Evolutionary conservation across 768 basidiomycete genomes (phyloP).

Genomic region (Podaxis rugospora): DNA sequence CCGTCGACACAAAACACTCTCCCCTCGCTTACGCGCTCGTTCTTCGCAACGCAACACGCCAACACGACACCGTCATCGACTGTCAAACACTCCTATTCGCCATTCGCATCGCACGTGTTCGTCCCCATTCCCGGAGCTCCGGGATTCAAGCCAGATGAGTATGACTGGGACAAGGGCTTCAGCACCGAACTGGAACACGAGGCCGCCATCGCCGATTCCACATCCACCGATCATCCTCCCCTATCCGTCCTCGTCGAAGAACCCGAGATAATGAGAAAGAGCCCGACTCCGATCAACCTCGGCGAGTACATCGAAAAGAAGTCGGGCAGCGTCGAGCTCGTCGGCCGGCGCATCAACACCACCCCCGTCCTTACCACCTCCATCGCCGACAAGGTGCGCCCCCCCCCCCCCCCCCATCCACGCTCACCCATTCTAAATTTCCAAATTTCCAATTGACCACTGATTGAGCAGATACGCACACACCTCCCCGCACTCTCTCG

Average conservation of each 20-base stretch:
- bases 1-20: neutral
- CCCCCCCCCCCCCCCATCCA: constrained; percentile 15
- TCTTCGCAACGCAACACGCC: neutral
- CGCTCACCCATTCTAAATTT: neutral
- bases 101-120: constrained; percentile 40
- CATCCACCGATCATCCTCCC: neutral
- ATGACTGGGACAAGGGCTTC: constrained; percentile 67
- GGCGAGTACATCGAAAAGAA: constrained; percentile 49
- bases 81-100: constrained; percentile 23
- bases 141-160: constrained; percentile 63
- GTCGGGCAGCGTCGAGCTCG: constrained; percentile 41
- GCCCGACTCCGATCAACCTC: constrained; percentile 19
- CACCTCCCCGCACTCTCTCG: constrained; percentile 71
- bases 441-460: neutral
- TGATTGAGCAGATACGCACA: constrained; percentile 52
- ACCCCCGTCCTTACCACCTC: constrained; percentile 42
- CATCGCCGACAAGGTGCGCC: constrained; percentile 55
- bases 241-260: neutral
- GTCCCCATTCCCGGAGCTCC: constrained; percentile 62
- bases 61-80: constrained; percentile 20
- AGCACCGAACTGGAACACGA: constrained; percentile 45
- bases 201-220: neutral
- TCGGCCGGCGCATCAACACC: constrained; percentile 55
- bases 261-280: constrained; percentile 9
- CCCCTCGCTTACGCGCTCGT: constrained; percentile 1